Evolutionary conservation across 225 moss, liverwort and hornwort species (phyloP), one percentile per base, ranked within the genome.

Genomic region (Polytrichum commune): DNA sequence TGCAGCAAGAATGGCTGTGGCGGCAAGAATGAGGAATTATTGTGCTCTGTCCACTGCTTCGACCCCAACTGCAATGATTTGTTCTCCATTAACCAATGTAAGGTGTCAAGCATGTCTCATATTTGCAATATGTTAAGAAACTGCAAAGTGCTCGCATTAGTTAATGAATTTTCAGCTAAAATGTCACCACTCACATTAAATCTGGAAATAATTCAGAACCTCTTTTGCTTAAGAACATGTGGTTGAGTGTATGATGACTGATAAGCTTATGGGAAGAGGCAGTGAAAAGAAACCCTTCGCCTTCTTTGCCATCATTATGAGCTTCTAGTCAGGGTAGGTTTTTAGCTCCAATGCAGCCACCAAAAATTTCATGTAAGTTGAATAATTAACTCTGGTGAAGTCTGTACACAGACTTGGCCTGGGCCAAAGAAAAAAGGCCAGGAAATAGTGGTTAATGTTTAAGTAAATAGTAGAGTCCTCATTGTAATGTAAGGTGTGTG

Each of bases 1-100:
- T n/a, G 65, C 5, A 54, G 80, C 7, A 74, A 66, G 46, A 75
- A 80, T 74, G 80, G 72, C 60, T 62, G 74, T 79, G 81, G 81
- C 72, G 68, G 66, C 66, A 63, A 74, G 64, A 68, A 27, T 60
- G 55, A 54, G 73, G 78, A 72, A 55, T 55, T 83, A 79, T 28
- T 68, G 74, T 53, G 60, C 62, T 70, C 46, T 68, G 30, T 32
- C 78, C 28, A 66, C 63, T 64, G 58, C 78, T 65, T 86, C 80
- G 71, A 71, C 70, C 70, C 83, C 80, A 63, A 55, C 64, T 22
- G 64, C 72, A 33, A 68, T 62, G 35, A 27, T 62, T 8, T 54
- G 67, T 27, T 66, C 74, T 35, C 66, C 58, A 19, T 65, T 61
- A 54, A 38, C 57, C 70, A 66, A 74, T 24, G 86, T 83, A 68